Evolutionary conservation across 345 rosid genomes (phyloP).

Genomic region (Syzygium aromaticum): DNA sequence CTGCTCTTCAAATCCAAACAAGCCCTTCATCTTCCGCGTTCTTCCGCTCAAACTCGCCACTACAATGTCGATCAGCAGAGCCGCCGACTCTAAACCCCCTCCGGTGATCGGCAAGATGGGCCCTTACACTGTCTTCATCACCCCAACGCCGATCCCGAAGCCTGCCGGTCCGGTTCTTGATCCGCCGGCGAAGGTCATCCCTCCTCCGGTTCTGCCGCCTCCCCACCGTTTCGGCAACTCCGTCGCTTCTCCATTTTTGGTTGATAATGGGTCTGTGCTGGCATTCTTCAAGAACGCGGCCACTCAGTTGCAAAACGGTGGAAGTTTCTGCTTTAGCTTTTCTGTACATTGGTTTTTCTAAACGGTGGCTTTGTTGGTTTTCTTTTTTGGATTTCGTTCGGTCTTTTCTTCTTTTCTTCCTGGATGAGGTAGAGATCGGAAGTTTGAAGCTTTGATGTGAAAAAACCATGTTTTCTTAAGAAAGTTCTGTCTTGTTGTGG

Average conservation of each 20-base stretch:
- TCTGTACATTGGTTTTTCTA: background rate
- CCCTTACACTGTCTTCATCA: slow-evolving; percentile 89
- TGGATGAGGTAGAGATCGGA: background rate
- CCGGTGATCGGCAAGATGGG: slow-evolving; percentile 91
- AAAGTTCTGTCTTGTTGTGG: background rate
- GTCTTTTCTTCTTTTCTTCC: background rate
- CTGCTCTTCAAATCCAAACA: background rate
- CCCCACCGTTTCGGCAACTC: slow-evolving; percentile 52
- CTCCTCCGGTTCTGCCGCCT: slow-evolving; percentile 54
- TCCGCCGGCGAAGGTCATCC: slow-evolving; percentile 23
- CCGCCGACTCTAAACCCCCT: slow-evolving; percentile 39
- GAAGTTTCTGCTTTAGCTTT: background rate
- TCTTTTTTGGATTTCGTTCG: background rate
- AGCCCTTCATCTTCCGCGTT: background rate
- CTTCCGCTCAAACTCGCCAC: background rate
- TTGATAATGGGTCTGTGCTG: slow-evolving; percentile 29
- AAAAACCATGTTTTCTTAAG: background rate
- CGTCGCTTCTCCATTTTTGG: background rate
- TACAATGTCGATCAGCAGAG: slow-evolving; percentile 65
- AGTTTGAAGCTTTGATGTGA: background rate
- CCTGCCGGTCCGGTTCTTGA: slow-evolving; percentile 30
- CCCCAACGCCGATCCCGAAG: slow-evolving; percentile 81
- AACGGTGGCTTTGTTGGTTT: background rate
- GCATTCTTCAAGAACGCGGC: slow-evolving; percentile 69
- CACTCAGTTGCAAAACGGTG: slow-evolving; percentile 69